These are phyloP conservation scores for Eutrema salsugineum DNA, from an alignment of 441 rosid species.

Conservation along the genomic window DNA sequence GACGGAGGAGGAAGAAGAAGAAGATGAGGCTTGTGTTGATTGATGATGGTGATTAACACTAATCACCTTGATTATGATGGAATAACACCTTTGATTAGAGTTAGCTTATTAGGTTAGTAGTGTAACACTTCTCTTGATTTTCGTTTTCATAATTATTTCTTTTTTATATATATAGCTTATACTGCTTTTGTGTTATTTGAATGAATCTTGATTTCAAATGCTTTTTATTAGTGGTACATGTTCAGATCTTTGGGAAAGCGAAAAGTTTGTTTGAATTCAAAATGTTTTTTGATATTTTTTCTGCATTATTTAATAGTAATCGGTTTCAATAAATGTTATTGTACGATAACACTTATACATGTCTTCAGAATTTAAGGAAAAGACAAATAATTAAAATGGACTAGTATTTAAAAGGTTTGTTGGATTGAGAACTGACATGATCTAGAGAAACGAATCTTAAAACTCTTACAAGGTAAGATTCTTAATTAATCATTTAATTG, in stretches of 20 bases:
- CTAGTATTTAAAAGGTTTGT: neutral
- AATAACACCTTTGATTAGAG: slow-evolving; percentile 5
- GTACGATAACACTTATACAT: slow-evolving; percentile 10
- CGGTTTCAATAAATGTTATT: slow-evolving; percentile 20
- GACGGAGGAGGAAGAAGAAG: neutral
- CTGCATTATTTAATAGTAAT: neutral
- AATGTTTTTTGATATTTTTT: slow-evolving; percentile 22
- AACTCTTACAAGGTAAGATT: slow-evolving; percentile 9
- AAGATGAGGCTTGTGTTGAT: neutral
- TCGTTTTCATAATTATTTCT: neutral
- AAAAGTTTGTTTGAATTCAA: too few species aligned
- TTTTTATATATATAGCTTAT: slow-evolving; percentile 12
- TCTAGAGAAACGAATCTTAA: slow-evolving; percentile 11
- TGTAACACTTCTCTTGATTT: slow-evolving; percentile 6
- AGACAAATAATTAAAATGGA: neutral
- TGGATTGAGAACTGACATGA: slow-evolving; percentile 21
- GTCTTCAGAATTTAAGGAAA: neutral
- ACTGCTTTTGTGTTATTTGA: slow-evolving; percentile 5
- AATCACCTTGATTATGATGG: slow-evolving; percentile 10
- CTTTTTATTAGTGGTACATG: neutral
- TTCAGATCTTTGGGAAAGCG: slow-evolving; percentile 3
- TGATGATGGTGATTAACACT: slow-evolving; percentile 13
- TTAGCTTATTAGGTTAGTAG: slow-evolving; percentile 7
- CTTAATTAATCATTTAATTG: neutral
- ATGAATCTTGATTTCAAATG: slow-evolving; percentile 11